These are phyloP conservation scores for Arabidopsis suecica DNA, from an alignment of 345 rosid species.

Conservation along the genomic window DNA sequence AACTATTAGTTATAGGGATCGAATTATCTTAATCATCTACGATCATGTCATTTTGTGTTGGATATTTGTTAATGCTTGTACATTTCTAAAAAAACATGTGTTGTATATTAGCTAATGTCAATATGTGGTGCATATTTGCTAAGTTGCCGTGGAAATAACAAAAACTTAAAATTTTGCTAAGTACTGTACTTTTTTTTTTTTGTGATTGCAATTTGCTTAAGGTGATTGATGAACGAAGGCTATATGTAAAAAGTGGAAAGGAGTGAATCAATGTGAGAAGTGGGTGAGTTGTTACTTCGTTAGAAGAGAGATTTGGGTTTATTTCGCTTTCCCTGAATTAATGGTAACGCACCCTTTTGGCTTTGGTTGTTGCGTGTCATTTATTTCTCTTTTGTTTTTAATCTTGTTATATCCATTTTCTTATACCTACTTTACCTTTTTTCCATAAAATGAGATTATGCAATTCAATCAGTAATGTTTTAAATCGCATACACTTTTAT, in stretches of 20 bases:
- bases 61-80: not conserved
- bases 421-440: slow-evolving; percentile 28
- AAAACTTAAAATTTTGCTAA: not conserved
- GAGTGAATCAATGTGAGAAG: slow-evolving; percentile 4
- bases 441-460: not conserved
- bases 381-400: slow-evolving; percentile 25
- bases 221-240: not conserved
- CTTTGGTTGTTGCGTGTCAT: slow-evolving; percentile 42
- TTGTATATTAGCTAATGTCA: not conserved
- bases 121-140: not conserved
- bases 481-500: slow-evolving; percentile 9
- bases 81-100: not conserved
- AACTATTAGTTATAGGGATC: too few species aligned
- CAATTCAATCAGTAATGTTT: not conserved
- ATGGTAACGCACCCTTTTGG: slow-evolving; percentile 46
- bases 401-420: slow-evolving; percentile 6
- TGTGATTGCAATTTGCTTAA: not conserved
- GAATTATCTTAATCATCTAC: too few species aligned
- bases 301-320: slow-evolving; percentile 37
- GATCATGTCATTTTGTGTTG: not conserved
- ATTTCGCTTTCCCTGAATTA: slow-evolving; percentile 45
- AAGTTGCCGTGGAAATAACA: too few species aligned
- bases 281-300: slow-evolving; percentile 27
- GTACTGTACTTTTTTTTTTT: too few species aligned
- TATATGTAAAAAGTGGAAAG: not conserved